A percentile compares a stretch with the other conserved stretches of the same genome.
phyloP scores from a whole-genome alignment of 371 early-diverging fungal species.

The Nematocida sp. region DNA sequence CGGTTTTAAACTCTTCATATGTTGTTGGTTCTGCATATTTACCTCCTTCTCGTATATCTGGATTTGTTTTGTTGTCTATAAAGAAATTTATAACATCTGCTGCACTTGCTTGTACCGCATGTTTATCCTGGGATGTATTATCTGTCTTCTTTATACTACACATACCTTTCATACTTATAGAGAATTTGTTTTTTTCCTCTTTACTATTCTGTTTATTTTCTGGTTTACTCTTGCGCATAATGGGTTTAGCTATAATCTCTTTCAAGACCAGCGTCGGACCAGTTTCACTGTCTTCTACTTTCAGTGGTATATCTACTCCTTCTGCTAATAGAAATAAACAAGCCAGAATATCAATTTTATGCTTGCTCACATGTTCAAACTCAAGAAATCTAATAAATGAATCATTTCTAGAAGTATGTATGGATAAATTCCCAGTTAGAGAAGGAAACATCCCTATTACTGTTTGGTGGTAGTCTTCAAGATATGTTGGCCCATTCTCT shows the following conservation, averaged over 20 bases:
- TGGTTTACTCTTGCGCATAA: too few relatives aligned
- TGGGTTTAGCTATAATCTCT: too few relatives aligned
- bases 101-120: background rate
- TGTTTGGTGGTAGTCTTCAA: background rate
- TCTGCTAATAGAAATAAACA: background rate
- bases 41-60: background rate
- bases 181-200: too few relatives aligned
- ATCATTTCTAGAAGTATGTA: background rate
- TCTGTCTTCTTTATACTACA: background rate
- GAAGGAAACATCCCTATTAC: background rate
- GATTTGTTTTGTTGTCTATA: background rate
- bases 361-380: background rate
- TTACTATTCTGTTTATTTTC: too few relatives aligned
- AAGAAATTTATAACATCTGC: background rate
- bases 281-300: too few relatives aligned
- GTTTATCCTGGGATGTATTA: too few relatives aligned
- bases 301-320: background rate
- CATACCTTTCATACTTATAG: background rate
- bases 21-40: background rate
- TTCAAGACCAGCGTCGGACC: too few relatives aligned
- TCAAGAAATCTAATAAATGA: background rate
- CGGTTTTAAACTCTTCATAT: background rate
- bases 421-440: background rate
- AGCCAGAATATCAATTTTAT: background rate
- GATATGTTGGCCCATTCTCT: too few relatives aligned